These are phyloP conservation scores for Calocera viscosa DNA, from an alignment of 768 basidiomycete genomes.

Conservation along the genomic window DNA sequence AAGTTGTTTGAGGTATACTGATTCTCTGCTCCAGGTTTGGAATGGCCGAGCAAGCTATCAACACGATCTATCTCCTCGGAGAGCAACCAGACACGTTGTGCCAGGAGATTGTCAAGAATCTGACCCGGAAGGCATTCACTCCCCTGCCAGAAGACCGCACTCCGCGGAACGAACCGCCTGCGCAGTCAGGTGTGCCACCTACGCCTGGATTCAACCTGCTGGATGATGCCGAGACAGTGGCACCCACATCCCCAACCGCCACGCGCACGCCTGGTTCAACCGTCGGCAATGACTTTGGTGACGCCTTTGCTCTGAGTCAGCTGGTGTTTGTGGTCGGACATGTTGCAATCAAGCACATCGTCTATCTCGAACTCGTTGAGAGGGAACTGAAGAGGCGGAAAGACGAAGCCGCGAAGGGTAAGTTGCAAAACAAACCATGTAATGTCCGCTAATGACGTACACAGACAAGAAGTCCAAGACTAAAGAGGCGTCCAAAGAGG, in stretches of 20 bases:
- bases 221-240: constrained; percentile 22
- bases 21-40: constrained; percentile 45
- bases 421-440: constrained; percentile 19
- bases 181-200: constrained; percentile 4
- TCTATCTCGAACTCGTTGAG: constrained; percentile 89
- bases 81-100: constrained; percentile 86
- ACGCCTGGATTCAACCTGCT: constrained; percentile 5
- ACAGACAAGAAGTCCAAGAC: constrained; percentile 28
- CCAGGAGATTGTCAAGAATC: constrained; percentile 62
- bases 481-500: constrained; percentile 33
- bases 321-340: constrained; percentile 94
- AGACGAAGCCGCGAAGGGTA: constrained; percentile 72
- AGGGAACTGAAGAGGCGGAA: constrained; percentile 94
- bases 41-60: constrained; percentile 91
- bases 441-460: constrained; percentile 16
- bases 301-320: constrained; percentile 81
- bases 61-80: constrained; percentile 87
- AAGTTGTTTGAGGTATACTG: background rate
- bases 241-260: constrained; percentile 15
- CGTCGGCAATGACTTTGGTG: constrained; percentile 46
- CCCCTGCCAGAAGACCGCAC: constrained; percentile 11
- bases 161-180: background rate
- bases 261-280: constrained; percentile 10
- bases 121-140: constrained; percentile 62
- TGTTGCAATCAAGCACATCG: constrained; percentile 94